Conservation (phyloP, 768 basidiomycete genomes). For the Suillus paluster region DNA sequence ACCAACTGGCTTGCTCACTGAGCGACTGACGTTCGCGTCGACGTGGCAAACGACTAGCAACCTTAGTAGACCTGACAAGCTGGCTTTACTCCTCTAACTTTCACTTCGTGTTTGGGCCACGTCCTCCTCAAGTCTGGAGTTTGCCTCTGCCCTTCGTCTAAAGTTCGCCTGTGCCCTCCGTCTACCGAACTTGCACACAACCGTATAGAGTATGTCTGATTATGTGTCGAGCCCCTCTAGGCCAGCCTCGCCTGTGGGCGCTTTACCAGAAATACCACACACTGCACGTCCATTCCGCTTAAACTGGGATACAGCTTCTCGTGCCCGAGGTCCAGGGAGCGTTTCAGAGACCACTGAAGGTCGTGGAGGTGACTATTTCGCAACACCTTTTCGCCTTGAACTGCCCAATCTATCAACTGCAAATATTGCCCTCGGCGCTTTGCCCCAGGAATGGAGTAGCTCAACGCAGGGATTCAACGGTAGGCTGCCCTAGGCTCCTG, state of each 20-base stretch:
- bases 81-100: background rate
- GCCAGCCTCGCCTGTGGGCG: conserved; percentile 57
- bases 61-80: background rate
- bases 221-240: conserved; percentile 58
- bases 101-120: background rate
- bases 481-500: conserved; percentile 37
- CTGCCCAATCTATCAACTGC: conserved; percentile 52
- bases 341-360: conserved; percentile 75
- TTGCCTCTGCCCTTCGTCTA: background rate
- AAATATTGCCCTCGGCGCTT: conserved; percentile 49
- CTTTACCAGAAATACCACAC: conserved; percentile 43
- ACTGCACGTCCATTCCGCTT: conserved; percentile 71
- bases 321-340: conserved; percentile 68
- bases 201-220: conserved; percentile 39
- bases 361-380: conserved; percentile 63
- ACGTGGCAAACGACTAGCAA: background rate
- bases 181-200: conserved; percentile 3
- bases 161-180: background rate
- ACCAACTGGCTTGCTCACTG: background rate
- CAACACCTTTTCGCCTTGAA: conserved; percentile 44
- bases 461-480: conserved; percentile 89
- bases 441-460: conserved; percentile 78
- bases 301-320: conserved; percentile 69
- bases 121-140: background rate
- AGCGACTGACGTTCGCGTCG: background rate